phyloP scores from a whole-genome alignment of 352 stramenopile species.

The Phytophthora europaea region DNA sequence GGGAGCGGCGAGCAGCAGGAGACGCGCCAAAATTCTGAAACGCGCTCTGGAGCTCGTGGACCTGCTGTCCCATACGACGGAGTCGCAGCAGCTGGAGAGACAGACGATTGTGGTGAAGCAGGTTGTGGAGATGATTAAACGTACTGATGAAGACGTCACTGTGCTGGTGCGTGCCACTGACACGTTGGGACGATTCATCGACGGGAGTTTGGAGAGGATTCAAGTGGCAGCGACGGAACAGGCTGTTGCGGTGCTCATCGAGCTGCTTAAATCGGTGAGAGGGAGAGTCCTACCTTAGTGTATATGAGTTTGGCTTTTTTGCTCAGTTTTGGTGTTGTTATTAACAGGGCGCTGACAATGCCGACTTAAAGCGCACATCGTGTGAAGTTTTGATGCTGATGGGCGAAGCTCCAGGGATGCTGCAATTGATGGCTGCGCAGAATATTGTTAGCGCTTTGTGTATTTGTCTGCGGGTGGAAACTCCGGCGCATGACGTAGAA shows the following conservation, averaged over 20 bases:
- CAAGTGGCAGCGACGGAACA: slow-evolving; percentile 42
- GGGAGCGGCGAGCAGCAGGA: slow-evolving; percentile 33
- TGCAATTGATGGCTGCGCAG: slow-evolving; percentile 54
- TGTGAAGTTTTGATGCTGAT: slow-evolving; percentile 55
- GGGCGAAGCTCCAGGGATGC: slow-evolving; percentile 44
- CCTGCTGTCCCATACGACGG: slow-evolving; percentile 27
- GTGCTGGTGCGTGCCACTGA: slow-evolving; percentile 53
- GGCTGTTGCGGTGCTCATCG: slow-evolving; percentile 44
- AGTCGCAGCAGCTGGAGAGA: slow-evolving; percentile 26
- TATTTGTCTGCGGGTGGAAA: slow-evolving; percentile 43
- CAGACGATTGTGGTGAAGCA: slow-evolving; percentile 39
- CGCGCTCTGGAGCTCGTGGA: slow-evolving; percentile 57
- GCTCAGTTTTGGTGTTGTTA: slow-evolving; percentile 3
- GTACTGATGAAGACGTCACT: slow-evolving; percentile 39
- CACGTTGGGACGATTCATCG: slow-evolving; percentile 49
- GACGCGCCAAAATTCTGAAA: slow-evolving; percentile 51
- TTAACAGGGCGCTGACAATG: slow-evolving; percentile 25
- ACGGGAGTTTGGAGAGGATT: slow-evolving; percentile 41
- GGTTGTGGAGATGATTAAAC: slow-evolving; percentile 39
- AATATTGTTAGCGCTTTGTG: slow-evolving; percentile 51
- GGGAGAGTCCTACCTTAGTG: background rate
- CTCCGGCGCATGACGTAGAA: slow-evolving; percentile 40
- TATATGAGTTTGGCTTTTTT: background rate
- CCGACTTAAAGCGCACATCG: slow-evolving; percentile 51
- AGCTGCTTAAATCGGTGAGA: slow-evolving; percentile 42